Base-by-base conservation (phyloP, 2,329 filamentous ascomycete species). In the Claviceps capensis region DNA sequence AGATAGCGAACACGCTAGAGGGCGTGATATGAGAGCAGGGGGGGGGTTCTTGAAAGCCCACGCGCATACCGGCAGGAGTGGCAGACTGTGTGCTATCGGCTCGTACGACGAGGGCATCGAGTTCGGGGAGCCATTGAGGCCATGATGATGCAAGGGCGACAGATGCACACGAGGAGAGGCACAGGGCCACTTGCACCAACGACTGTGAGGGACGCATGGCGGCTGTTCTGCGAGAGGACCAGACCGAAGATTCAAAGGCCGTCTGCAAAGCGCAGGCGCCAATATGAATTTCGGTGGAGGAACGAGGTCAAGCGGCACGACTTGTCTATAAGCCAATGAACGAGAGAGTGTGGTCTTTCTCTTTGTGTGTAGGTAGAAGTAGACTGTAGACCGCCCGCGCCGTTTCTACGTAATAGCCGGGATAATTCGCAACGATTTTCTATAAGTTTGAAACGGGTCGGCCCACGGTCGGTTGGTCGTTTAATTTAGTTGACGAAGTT, bases 101-200 rank as follows among this genome's bases (percentile, higher is more conserved):
- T 54, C 76, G 72, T 48, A 76, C 77, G 42, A 82, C 66, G 38
- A 83, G 61, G 14, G 73, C 62, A 56, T 81, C 73, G 38, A 73
- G 47, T 13, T 76, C 71, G 17, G 78, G 77, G 40, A 81, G 65
- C 72, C 75, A 80, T 55, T 63, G 66, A 19, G 78, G 74, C 78
- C 78, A 81, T 52, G 73, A 77, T 51, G 75, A 71, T n/a, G 72
- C 72, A 22, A 76, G 71, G 14, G 72, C 71, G 26, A 77, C 57
- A 16, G 73, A 69, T 8, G 74, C 66, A 50, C 81, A 64, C 36
- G 78, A 72, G 44, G 66, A 66, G 16, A 82, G 68, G 57, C 79
- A 69, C 52, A 75, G 57, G 49, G 76, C 71, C 58, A 78, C 61
- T 45, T 73, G 70, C 61, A 72, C 64, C 51, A 78, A 59, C 48